A percentile compares a stretch with the other conserved stretches of the same genome.
Evolutionary conservation across 73 alveolate genomes (phyloP).

Genomic region (Paramecium sonneborni): DNA sequence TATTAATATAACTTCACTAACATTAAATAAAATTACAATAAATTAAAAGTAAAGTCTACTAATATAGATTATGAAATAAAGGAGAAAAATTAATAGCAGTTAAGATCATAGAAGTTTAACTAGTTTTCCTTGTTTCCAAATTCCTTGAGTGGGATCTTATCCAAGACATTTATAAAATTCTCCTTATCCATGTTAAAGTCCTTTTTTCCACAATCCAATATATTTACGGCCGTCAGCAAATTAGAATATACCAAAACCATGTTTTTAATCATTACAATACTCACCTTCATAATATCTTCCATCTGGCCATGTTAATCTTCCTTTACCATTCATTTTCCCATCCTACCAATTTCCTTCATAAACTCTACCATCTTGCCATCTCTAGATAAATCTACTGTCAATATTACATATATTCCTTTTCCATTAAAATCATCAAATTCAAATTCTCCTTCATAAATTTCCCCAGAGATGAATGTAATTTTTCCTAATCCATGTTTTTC

Average conservation of each 20-base stretch:
- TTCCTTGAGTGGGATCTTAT: not conserved
- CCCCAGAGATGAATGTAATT: not conserved
- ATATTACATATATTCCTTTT: conserved; percentile 10
- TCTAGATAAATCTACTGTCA: conserved; percentile 50
- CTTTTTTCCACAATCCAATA: conserved; percentile 74
- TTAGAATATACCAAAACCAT: conserved; percentile 73
- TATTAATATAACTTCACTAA: too few species aligned
- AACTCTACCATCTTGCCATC: conserved; percentile 75
- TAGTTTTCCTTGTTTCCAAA: conserved; percentile 36
- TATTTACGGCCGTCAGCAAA: conserved; percentile 73
- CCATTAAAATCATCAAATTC: conserved; percentile 26
- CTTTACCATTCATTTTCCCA: conserved; percentile 74
- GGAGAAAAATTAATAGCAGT: not conserved
- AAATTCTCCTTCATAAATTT: conserved; percentile 31
- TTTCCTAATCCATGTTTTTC: conserved; percentile 38
- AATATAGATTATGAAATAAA: not conserved
- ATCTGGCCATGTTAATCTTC: conserved; percentile 76
- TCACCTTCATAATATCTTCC: conserved; percentile 76
- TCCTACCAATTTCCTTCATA: conserved; percentile 75
- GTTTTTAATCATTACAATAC: conserved; percentile 63
- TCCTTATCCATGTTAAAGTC: conserved; percentile 78
- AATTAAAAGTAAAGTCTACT: too few species aligned
- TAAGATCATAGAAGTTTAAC: conserved; percentile 8
- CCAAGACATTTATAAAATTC: not conserved
- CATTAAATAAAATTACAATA: too few species aligned